phyloP scores from a whole-genome alignment of 2,329 filamentous ascomycete genomes.

The Cryphonectria japonica region DNA sequence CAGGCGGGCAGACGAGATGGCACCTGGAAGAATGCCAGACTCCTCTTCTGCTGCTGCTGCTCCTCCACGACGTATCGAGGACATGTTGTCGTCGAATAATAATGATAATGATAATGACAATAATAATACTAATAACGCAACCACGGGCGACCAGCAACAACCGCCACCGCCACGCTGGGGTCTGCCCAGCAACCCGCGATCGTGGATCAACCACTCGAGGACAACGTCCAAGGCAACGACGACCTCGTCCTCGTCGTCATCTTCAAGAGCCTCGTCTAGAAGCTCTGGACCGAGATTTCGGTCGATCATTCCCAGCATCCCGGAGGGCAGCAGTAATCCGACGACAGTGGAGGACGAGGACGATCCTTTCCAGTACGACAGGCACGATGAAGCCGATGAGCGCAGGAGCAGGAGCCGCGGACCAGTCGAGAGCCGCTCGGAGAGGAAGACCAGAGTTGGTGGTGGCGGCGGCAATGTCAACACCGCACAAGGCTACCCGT shows the following conservation, averaged over 20 bases:
- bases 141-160: constrained; percentile 5
- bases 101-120: not conserved
- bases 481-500: constrained; percentile 17
- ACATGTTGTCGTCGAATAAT: constrained; percentile 5
- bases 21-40: constrained; percentile 13
- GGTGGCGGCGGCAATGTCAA: not conserved
- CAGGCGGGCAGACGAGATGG: constrained; percentile 3
- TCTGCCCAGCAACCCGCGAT: constrained; percentile 11
- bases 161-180: constrained; percentile 16
- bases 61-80: constrained; percentile 11
- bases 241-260: not conserved
- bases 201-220: constrained; percentile 5
- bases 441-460: not conserved
- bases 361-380: constrained; percentile 26
- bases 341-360: constrained; percentile 17
- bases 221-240: not conserved
- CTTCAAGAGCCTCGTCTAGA: not conserved
- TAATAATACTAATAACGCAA: constrained; percentile 2
- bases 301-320: constrained; percentile 4
- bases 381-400: not conserved
- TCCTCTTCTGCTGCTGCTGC: not conserved
- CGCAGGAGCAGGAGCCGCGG: constrained; percentile 10
- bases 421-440: not conserved
- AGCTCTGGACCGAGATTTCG: not conserved
- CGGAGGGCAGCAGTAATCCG: not conserved